Base-by-base conservation (phyloP, 2,329 filamentous ascomycete genomes). In the Colletotrichum nymphaeae region DNA sequence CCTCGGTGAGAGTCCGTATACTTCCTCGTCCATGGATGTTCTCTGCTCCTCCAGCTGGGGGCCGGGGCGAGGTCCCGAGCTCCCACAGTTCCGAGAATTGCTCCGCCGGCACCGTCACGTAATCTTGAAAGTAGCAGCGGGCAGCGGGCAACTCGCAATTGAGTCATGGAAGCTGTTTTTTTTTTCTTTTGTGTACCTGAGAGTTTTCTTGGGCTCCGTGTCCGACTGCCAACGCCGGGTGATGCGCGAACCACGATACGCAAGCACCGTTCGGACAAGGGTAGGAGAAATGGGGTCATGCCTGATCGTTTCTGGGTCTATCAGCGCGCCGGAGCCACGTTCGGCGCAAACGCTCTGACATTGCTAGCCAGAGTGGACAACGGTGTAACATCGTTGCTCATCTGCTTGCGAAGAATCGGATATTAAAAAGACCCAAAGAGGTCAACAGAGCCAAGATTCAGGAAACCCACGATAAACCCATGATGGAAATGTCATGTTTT, bases 331-430 rank as follows among this genome's bases (percentile, higher is more conserved):
- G 56, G 69, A 64, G 63, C 60, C 37, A 30, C 55, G 28, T 65
- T 70, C 67, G 66, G 66, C 55, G 70, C 70, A 35, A 65, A 60
- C 67, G 67, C 67, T 73, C 57, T 65, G 67, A 69, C 67, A 55
- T 35, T n/a, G 56, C 60, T 62, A 46, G 55, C 42, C 60, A 59
- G 30, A 46, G 67, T 73, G 70, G 70, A 52, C 46, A 52, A 63
- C 28, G 19, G 60, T 70, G 70, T 56, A 49, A 73, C 70, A 59
- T 52, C 59, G 63, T 67, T 56, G 67, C 46, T 30, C 59, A 49
- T 70, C 70, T 37, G 24, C 16, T 32, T 59, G 58, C 16, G 24
- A 60, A 70, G 49, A 60, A n/a, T 52, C 69, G 65, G 58, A 72
- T 30, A 63, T 73, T 57, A n/a, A 5, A 24, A 42, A 53, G 42